Base-by-base conservation (phyloP, 2,329 filamentous ascomycete genomes). In the Xylariales sp. region DNA sequence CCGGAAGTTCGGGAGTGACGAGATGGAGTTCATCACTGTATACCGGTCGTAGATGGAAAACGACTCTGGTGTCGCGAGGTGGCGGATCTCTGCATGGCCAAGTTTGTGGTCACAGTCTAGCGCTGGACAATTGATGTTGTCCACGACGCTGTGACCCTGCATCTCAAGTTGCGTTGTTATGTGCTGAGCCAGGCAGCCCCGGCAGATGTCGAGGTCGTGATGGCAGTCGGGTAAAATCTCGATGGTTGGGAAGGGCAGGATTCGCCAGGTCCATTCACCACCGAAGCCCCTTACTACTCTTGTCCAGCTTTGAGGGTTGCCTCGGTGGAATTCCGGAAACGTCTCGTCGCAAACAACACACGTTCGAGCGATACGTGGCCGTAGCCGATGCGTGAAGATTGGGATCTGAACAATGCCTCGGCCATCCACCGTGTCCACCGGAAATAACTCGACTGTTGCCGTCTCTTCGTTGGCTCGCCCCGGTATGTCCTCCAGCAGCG, bases 81-180 rank as follows among this genome's bases (percentile, higher is more conserved):
- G 25, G 9, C 38, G 44, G n/a, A 50, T 31, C 24, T 50, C 46
- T 1, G 40, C 29, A 25, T 45, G 43, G 6, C 28, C 37, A 19
- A 45, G 40, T 14, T 29, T 27, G 18, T 46, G 46, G 12, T 36
- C 14, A 19, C 46, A 46, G 10, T 40, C 44, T 4, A 38, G 41
- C 9, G 37, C 40, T 16, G 46, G 46, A 18, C 44, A 48, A 15
- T 31, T 16, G 18, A 50, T 46, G 5, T 46, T 40, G 10, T 47
- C 20, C 64, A 68, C 27, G 58, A 56, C 14, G 61, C 67, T 4
- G 63, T 60, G 6, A 22, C 56, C 18, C 63, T 68, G 44, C 64
- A 69, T 43, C 43, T 71, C 36, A 59, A 70, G 46, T 46, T 72
- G 16, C 41, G 46, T 38, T 12, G 39, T 31, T 11, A 50, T 45